Evolutionary conservation across 2,329 filamentous ascomycete species (phyloP), one percentile per base, ranked within the genome.

Genomic region (Knoxdaviesia capensis): DNA sequence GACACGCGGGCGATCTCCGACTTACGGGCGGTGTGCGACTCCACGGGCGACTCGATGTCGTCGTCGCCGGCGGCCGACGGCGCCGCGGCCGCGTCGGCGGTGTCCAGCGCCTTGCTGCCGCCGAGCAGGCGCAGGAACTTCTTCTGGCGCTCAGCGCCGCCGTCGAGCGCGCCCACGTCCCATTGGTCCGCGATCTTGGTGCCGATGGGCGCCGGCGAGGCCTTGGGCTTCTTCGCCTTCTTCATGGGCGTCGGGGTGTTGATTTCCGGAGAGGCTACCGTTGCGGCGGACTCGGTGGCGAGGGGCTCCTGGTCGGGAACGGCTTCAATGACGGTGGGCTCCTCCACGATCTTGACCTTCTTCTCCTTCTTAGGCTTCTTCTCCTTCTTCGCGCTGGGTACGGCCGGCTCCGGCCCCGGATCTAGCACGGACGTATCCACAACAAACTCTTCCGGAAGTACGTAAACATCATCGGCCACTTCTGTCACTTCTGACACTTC

Each of bases 101-200:
- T 54, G 20, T 59, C 57, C 20, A 20, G 20, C 29, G 57, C 56
- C 53, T 68, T 71, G 46, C 64, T 68, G 2, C 59, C 66, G 20
- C 71, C 71, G 4, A 76, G 59, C 1, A 76, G 63, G 32, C 68
- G 61, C 50, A 74, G 54, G 46, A 74, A 74, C 55, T 76, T 76
- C 46, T 59, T 57, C 49, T 73, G 68, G 8, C 71, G 61, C 40
- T 59, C 58, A 11, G 57, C 49, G 28, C 65, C 68, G 32, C 71
- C 71, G 35, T 63, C 64, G 33, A 76, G 59, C 33, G 58, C 63
- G 11, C 58, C 53, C 30, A 72, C 66, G 46, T 71, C 69, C 69
- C 69, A 74, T 47, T 64, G 57, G 51, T 65, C 66, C 3, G 52
- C 54, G 9, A 55, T 45, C 20, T 20, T 20, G 20, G 20, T 20